Percentiles rank a stretch among this genome's conserved stretches.
phyloP scores from a whole-genome alignment of 1,284 basidiomycete species.

The Ceratobasidium sp. region DNA sequence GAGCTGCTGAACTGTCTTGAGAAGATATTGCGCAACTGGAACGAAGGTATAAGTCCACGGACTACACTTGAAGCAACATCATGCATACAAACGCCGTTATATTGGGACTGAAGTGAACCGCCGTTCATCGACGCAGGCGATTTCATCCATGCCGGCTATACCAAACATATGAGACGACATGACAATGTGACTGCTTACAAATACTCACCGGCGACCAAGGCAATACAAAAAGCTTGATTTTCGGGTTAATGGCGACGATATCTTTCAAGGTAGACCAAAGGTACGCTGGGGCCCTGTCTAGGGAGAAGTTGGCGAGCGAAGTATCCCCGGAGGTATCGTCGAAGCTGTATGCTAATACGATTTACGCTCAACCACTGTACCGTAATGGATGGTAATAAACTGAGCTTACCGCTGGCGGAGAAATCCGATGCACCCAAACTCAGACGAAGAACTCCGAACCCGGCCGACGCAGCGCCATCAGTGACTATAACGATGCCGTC shows the following conservation, averaged over 20 bases:
- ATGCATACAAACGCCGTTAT: conserved; percentile 55
- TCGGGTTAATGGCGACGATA: conserved; percentile 63
- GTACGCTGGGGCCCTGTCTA: conserved; percentile 64
- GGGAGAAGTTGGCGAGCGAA: conserved; percentile 63
- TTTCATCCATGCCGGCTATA: conserved; percentile 71
- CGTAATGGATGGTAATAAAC: neutral
- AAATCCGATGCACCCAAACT: conserved; percentile 70
- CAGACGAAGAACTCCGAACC: conserved; percentile 66
- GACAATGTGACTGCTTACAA: conserved; percentile 13
- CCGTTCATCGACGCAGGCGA: conserved; percentile 64
- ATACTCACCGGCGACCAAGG: conserved; percentile 69
- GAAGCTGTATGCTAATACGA: conserved; percentile 62
- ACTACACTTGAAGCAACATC: neutral
- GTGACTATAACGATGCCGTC: conserved; percentile 57
- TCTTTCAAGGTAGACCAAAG: conserved; percentile 67
- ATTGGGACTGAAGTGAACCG: conserved; percentile 60
- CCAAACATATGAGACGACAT: neutral
- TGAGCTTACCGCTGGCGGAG: conserved; percentile 61
- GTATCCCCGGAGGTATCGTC: conserved; percentile 66
- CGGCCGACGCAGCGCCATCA: conserved; percentile 65
- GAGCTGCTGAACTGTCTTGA: conserved; percentile 69
- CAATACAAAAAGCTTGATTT: conserved; percentile 63
- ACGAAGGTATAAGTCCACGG: neutral
- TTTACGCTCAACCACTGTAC: conserved; percentile 10
- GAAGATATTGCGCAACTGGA: conserved; percentile 66